These are phyloP conservation scores for Wallacemonas sp. DNA, from an alignment of 208 protist species.

Conservation along the genomic window DNA sequence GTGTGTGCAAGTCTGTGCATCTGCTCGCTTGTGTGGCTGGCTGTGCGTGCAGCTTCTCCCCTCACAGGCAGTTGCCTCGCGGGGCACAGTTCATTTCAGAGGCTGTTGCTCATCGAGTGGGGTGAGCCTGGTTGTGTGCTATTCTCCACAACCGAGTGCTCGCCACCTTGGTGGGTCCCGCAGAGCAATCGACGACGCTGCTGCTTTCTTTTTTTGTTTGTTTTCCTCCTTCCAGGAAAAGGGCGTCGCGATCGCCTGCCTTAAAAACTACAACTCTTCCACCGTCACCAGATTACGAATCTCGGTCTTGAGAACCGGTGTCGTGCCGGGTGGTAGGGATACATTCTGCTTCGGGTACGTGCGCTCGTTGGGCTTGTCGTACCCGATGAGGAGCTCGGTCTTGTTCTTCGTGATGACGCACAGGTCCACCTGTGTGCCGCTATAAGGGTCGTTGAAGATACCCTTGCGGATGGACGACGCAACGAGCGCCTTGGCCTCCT, in stretches of 20 bases:
- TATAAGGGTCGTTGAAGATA: conserved; percentile 99
- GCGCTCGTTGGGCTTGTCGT: conserved; percentile 85
- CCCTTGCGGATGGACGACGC: conserved; percentile 97
- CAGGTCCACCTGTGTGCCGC: conserved; percentile 99
- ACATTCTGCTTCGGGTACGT: conserved; percentile 77
- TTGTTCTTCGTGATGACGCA: conserved; percentile 95
- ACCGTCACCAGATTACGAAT: conserved; percentile 79
- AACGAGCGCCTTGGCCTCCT: conserved; percentile 98
- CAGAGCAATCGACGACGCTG: too few species aligned
- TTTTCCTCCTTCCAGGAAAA: too few species aligned
- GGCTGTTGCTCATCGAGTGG: too few species aligned
- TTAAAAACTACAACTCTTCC: conserved; percentile 43
- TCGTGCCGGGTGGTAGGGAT: conserved; percentile 74
- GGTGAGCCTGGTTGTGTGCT: too few species aligned
- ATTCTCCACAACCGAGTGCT: too few species aligned
- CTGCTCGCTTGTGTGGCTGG: too few species aligned
- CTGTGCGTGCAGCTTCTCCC: too few species aligned
- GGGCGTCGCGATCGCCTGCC: too few species aligned
- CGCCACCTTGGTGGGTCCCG: too few species aligned
- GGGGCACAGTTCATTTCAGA: too few species aligned
- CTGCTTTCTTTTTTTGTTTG: conserved; percentile 13
- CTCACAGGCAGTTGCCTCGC: too few species aligned
- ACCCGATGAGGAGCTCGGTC: conserved; percentile 83
- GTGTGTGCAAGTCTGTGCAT: too few species aligned
- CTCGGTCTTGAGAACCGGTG: conserved; percentile 69